phyloP scores from a whole-genome alignment of 257 asterid genomes.

The Nicotiana obtusifolia region DNA sequence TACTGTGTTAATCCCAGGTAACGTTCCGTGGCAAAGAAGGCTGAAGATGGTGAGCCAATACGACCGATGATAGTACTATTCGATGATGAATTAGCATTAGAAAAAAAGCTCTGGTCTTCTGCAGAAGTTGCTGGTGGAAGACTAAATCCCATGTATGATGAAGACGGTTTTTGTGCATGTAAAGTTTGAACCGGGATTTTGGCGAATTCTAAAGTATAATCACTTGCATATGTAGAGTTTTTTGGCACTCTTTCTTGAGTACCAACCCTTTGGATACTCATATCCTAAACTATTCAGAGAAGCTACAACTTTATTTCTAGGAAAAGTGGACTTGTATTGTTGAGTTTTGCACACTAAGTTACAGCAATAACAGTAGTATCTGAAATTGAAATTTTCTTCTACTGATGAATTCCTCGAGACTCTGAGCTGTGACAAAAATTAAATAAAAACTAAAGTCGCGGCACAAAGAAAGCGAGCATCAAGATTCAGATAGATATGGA shows the following conservation, averaged over 20 bases:
- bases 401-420: slow-evolving; percentile 15
- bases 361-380: neutral
- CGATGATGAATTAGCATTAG: slow-evolving; percentile 20
- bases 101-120: slow-evolving; percentile 27
- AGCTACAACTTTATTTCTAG: neutral
- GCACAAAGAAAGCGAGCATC: no score
- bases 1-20: slow-evolving; percentile 41
- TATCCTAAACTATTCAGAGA: slow-evolving; percentile 3
- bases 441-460: no score
- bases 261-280: slow-evolving; percentile 26
- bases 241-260: slow-evolving; percentile 21
- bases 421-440: slow-evolving; percentile 12
- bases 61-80: slow-evolving; percentile 42
- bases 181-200: neutral
- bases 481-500: slow-evolving; percentile 6
- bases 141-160: slow-evolving; percentile 18
- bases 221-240: slow-evolving; percentile 25
- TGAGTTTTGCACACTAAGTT: slow-evolving; percentile 10
- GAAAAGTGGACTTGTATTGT: neutral
- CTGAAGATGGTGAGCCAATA: slow-evolving; percentile 52
- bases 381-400: neutral
- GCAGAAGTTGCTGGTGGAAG: slow-evolving; percentile 19
- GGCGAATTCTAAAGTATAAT: slow-evolving; percentile 25
- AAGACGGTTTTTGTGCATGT: slow-evolving; percentile 21
- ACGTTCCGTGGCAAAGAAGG: slow-evolving; percentile 43